Evolutionary conservation across 345 rosid genomes (phyloP).

Genomic region (Rubroshorea leprosula): DNA sequence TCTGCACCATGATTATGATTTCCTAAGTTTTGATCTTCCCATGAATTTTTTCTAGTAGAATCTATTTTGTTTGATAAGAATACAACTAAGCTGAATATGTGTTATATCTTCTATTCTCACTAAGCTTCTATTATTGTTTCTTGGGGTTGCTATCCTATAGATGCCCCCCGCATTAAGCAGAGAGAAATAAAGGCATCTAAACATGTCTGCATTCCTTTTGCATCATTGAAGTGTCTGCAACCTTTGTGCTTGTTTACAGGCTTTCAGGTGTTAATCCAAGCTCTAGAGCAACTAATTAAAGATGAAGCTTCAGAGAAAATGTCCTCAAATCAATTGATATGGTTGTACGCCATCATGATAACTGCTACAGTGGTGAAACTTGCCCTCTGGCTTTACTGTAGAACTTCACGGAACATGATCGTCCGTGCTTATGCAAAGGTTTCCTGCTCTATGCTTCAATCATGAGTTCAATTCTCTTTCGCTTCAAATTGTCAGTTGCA

Average conservation of each 20-base stretch:
- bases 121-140: too few relatives aligned
- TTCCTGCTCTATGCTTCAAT: neutral
- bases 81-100: too few relatives aligned
- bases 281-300: conserved; percentile 48
- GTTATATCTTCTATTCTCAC: too few relatives aligned
- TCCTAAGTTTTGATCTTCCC: too few relatives aligned
- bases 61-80: too few relatives aligned
- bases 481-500: neutral
- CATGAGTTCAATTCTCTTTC: conserved; percentile 14
- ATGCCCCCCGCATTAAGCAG: too few relatives aligned
- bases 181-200: too few relatives aligned
- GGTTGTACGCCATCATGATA: conserved; percentile 76
- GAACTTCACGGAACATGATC: conserved; percentile 60
- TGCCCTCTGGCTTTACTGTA: conserved; percentile 81
- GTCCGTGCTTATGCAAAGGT: conserved; percentile 97
- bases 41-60: too few relatives aligned
- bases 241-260: conserved; percentile 34
- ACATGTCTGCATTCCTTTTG: too few relatives aligned
- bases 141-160: too few relatives aligned
- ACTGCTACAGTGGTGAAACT: conserved; percentile 69
- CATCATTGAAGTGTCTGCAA: neutral
- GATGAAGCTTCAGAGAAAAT: conserved; percentile 39
- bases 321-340: conserved; percentile 43
- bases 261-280: conserved; percentile 66
- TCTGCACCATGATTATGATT: too few relatives aligned